phyloP scores from a whole-genome alignment of 2,329 filamentous ascomycete genomes.

The Verticillium tricorpus region DNA sequence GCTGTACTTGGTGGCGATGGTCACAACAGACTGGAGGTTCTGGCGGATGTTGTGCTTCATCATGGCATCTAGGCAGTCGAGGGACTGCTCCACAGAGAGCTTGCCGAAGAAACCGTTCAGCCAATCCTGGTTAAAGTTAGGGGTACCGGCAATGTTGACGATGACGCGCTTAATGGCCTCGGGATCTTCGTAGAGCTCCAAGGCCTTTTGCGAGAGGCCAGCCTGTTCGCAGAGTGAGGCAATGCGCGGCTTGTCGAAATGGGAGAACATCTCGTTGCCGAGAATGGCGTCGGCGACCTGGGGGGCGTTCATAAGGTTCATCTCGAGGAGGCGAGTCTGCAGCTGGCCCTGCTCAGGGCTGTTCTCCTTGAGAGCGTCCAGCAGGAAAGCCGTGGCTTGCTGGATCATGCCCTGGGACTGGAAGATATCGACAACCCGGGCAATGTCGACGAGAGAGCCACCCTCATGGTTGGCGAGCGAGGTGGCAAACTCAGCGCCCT shows the following conservation, averaged over 20 bases:
- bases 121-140: slow-evolving; percentile 89
- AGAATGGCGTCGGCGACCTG: slow-evolving; percentile 98
- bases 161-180: slow-evolving; percentile 85
- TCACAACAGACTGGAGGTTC: slow-evolving; percentile 90
- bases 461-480: slow-evolving; percentile 84
- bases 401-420: slow-evolving; percentile 97
- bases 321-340: slow-evolving; percentile 92
- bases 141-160: slow-evolving; percentile 73
- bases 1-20: slow-evolving; percentile 96
- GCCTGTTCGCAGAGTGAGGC: slow-evolving; percentile 90
- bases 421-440: slow-evolving; percentile 96
- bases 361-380: slow-evolving; percentile 94
- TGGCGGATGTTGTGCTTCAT: slow-evolving; percentile 94
- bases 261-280: slow-evolving; percentile 96
- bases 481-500: slow-evolving; percentile 92
- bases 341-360: slow-evolving; percentile 88
- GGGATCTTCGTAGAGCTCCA: slow-evolving; percentile 93
- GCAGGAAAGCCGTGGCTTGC: slow-evolving; percentile 94
- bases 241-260: slow-evolving; percentile 90
- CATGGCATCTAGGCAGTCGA: slow-evolving; percentile 95
- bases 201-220: slow-evolving; percentile 76
- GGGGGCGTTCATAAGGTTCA: slow-evolving; percentile 95
- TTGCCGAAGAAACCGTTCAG: slow-evolving; percentile 88
- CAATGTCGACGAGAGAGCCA: slow-evolving; percentile 83
- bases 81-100: slow-evolving; percentile 88